phyloP scores from a whole-genome alignment of 306 rosid genomes.

The Malus sieversii region DNA sequence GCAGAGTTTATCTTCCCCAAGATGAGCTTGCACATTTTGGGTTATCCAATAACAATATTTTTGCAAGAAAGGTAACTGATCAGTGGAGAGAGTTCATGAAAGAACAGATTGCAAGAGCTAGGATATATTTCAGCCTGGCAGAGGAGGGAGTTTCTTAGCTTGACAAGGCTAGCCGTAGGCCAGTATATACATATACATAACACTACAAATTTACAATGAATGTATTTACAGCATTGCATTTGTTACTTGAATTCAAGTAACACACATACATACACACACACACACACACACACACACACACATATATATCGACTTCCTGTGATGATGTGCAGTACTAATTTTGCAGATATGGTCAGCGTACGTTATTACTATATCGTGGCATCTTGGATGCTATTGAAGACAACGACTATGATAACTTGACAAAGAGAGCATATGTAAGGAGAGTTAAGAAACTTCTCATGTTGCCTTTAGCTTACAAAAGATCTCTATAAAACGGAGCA shows the following conservation, averaged over 20 bases:
- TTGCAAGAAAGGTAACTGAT: conserved; percentile 48
- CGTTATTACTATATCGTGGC: conserved; percentile 47
- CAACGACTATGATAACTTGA: conserved; percentile 67
- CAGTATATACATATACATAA: conserved; percentile 23
- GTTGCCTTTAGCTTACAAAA: conserved; percentile 63
- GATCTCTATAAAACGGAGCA: conserved; percentile 22
- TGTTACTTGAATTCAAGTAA: too few species aligned
- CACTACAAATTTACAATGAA: neutral
- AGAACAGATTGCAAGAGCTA: conserved; percentile 69
- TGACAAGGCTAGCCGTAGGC: conserved; percentile 84
- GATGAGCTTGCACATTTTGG: conserved; percentile 85
- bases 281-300: too few species aligned
- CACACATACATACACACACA: too few species aligned
- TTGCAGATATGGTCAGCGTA: conserved; percentile 74
- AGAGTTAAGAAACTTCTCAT: conserved; percentile 46
- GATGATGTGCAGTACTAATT: neutral
- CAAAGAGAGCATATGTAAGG: conserved; percentile 64
- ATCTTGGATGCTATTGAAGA: conserved; percentile 75
- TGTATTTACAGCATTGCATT: too few species aligned
- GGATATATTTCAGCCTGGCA: conserved; percentile 59
- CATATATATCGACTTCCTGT: too few species aligned
- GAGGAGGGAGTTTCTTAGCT: conserved; percentile 81
- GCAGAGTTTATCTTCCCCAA: conserved; percentile 30
- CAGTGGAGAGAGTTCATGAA: conserved; percentile 78
- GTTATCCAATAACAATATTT: conserved; percentile 44